Conservation (phyloP, 148 eudicot species). For the Rhododendron kiyosumense region DNA sequence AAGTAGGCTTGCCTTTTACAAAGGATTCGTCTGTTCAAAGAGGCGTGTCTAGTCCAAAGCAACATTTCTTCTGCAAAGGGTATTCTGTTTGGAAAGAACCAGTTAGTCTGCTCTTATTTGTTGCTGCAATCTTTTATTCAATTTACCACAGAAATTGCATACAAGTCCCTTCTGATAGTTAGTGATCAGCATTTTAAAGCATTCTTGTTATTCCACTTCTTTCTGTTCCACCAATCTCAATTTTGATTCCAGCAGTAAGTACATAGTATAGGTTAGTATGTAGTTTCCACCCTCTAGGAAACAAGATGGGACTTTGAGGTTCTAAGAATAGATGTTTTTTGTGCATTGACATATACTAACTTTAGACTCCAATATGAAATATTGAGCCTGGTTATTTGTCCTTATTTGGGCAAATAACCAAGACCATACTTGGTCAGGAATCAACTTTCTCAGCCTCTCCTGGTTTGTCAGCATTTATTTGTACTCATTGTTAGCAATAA, state of each 20-base stretch:
- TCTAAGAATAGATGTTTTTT: neutral
- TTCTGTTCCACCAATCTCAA: neutral
- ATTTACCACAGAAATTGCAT: neutral
- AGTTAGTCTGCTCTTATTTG: neutral
- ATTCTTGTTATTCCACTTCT: neutral
- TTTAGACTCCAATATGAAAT: neutral
- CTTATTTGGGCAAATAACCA: neutral
- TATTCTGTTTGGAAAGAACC: neutral
- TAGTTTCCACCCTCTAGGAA: neutral
- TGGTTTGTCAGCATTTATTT: neutral
- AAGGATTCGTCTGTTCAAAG: neutral
- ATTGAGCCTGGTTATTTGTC: neutral
- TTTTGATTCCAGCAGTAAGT: neutral
- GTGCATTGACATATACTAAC: neutral
- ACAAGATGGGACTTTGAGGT: neutral
- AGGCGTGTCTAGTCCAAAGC: neutral
- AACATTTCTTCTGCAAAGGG: neutral
- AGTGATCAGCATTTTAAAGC: neutral
- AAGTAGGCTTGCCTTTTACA: neutral
- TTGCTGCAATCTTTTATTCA: neutral
- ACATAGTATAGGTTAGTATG: neutral
- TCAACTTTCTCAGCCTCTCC: neutral
- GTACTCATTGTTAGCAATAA: neutral
- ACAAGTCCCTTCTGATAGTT: neutral
- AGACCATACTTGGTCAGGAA: neutral